A percentile compares a stretch with the other conserved stretches of the same genome.
These are phyloP conservation scores for Ustilago shanxiensis DNA, from an alignment of 1,284 basidiomycete genomes.

Conservation along the genomic window DNA sequence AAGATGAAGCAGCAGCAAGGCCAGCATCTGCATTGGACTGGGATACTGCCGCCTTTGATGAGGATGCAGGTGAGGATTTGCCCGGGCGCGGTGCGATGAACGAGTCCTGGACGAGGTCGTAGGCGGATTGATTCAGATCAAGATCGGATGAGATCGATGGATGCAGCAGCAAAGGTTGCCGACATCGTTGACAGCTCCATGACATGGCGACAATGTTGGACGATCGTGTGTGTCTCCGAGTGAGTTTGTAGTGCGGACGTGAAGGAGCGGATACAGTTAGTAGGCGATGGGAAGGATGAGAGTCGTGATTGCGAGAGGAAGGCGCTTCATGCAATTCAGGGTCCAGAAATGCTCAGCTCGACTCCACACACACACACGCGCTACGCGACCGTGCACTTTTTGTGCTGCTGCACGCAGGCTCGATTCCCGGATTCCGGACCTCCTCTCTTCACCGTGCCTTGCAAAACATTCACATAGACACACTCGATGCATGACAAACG, in stretches of 20 bases:
- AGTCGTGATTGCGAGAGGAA: not conserved
- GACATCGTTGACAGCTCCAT: conserved; percentile 62
- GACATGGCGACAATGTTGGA: conserved; percentile 46
- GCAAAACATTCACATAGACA: not conserved
- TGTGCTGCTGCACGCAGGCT: not conserved
- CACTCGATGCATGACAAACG: not conserved
- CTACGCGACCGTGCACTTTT: conserved; percentile 15
- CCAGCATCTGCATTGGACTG: not conserved
- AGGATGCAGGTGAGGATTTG: not conserved
- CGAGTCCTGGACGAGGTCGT: conserved; percentile 51
- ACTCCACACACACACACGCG: conserved; percentile 2
- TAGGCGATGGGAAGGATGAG: no score
- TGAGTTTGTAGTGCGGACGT: no score
- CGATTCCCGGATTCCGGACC: conserved; percentile 5
- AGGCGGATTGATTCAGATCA: conserved; percentile 55
- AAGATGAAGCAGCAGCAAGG: not conserved
- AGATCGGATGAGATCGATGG: conserved; percentile 47
- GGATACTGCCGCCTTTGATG: not conserved
- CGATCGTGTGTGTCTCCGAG: no score
- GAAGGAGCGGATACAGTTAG: no score
- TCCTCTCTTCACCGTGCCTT: not conserved
- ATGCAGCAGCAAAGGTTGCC: conserved; percentile 52
- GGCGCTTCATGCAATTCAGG: conserved; percentile 3
- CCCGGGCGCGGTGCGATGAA: conserved; percentile 28
- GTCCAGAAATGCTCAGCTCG: conserved; percentile 5